phyloP scores from a whole-genome alignment of 805 yeast species.

The Vanderwaltozyma verrucispora region DNA sequence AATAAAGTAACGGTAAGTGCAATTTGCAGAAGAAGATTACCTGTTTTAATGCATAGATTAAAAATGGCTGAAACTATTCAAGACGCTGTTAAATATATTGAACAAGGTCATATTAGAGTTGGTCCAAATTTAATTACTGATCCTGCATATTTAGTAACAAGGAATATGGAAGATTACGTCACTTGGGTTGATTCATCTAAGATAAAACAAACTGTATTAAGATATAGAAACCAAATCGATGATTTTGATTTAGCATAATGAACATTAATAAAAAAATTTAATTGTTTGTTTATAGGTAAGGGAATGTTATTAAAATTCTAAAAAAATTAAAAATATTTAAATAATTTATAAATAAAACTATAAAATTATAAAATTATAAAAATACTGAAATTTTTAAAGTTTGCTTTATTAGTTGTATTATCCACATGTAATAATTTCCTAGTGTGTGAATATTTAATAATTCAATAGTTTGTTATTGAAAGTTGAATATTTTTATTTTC shows the following conservation, averaged over 20 bases:
- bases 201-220: slow-evolving; percentile 80
- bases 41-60: slow-evolving; percentile 87
- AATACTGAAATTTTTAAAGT: no score
- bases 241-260: slow-evolving; percentile 41
- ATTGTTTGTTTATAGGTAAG: no score
- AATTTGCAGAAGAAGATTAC: slow-evolving; percentile 81
- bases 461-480: no score
- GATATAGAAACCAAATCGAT: slow-evolving; percentile 68
- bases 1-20: slow-evolving; percentile 89
- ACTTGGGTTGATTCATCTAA: slow-evolving; percentile 98
- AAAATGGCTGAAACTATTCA: slow-evolving; percentile 85
- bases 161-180: slow-evolving; percentile 90
- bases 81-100: slow-evolving; percentile 86
- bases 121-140: slow-evolving; percentile 95
- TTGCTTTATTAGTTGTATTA: no score
- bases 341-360: no score
- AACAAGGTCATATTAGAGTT: slow-evolving; percentile 95
- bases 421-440: no score
- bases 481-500: no score
- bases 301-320: no score
- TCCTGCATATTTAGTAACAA: slow-evolving; percentile 87
- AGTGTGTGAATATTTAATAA: no score
- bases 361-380: no score
- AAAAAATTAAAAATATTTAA: no score
- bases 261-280: not conserved